phyloP scores from a whole-genome alignment of 257 asterid genomes.

The Ocimum tenuiflorum region DNA sequence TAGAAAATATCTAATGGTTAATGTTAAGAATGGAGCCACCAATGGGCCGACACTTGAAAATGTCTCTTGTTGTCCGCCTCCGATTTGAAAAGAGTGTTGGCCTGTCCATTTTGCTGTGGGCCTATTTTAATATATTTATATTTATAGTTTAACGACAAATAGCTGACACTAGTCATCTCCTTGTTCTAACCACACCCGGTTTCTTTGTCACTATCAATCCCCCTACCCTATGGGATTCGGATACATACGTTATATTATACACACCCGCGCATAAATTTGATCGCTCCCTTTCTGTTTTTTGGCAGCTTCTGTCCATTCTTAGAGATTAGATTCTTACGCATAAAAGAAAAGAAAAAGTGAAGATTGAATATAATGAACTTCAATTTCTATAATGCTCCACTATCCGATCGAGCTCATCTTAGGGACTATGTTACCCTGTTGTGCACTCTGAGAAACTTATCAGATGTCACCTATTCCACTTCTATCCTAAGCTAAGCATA shows the following conservation, averaged over 20 bases:
- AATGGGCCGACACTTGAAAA: conserved; percentile 31
- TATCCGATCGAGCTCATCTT: too few relatives aligned
- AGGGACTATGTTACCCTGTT: too few relatives aligned
- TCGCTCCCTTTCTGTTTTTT: neutral
- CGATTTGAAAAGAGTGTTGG: conserved; percentile 16
- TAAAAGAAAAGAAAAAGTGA: too few relatives aligned
- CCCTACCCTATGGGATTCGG: neutral
- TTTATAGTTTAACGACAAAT: conserved; percentile 7
- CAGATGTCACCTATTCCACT: too few relatives aligned
- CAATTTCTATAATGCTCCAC: too few relatives aligned
- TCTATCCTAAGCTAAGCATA: too few relatives aligned
- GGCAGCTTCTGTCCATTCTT: neutral
- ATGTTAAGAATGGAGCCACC: conserved; percentile 11
- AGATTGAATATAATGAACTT: too few relatives aligned
- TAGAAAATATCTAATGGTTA: neutral
- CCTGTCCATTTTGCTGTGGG: conserved; percentile 20
- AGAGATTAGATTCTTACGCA: neutral
- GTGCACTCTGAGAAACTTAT: too few relatives aligned
- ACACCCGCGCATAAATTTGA: neutral
- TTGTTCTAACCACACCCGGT: conserved; percentile 24
- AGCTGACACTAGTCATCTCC: conserved; percentile 23
- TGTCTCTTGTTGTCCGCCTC: conserved; percentile 18
- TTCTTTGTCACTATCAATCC: conserved; percentile 12
- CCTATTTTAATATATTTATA: neutral
- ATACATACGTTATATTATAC: too few relatives aligned